These are phyloP conservation scores for Klebsormidium nitens DNA, from an alignment of 139 green algal genomes.

Conservation along the genomic window DNA sequence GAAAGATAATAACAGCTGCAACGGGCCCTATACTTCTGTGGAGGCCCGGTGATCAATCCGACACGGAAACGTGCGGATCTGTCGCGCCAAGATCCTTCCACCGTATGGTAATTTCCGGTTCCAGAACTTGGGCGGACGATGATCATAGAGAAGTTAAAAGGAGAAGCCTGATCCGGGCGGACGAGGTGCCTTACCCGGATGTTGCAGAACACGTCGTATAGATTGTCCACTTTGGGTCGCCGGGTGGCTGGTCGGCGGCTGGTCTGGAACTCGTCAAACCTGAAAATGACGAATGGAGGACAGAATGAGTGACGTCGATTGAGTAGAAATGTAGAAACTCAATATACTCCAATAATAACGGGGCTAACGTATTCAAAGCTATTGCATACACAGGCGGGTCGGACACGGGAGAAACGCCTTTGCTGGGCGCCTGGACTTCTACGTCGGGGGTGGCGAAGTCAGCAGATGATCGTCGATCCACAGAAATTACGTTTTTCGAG, in stretches of 20 bases:
- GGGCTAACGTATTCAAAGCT: background rate
- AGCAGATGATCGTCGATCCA: background rate
- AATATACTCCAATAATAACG: background rate
- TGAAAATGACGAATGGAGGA: background rate
- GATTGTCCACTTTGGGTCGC: slow-evolving; percentile 29
- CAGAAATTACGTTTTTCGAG: background rate
- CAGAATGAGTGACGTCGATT: background rate
- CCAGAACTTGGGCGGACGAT: no score
- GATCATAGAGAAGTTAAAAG: no score
- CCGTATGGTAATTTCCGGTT: no score
- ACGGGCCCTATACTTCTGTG: no score
- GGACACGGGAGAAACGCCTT: background rate
- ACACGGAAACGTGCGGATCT: no score
- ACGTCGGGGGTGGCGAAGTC: no score
- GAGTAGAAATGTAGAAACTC: background rate
- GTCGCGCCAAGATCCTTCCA: no score
- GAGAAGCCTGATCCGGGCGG: background rate
- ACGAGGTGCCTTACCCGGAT: slow-evolving; percentile 29
- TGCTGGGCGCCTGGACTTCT: background rate
- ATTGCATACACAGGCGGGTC: background rate
- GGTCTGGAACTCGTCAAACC: slow-evolving; percentile 55
- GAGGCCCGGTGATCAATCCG: no score
- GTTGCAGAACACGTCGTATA: slow-evolving; percentile 51
- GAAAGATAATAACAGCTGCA: no score
- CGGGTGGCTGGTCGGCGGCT: slow-evolving; percentile 15